Conservation (phyloP, 78 protist genomes). For the Dictyostelium brefeldianum region DNA sequence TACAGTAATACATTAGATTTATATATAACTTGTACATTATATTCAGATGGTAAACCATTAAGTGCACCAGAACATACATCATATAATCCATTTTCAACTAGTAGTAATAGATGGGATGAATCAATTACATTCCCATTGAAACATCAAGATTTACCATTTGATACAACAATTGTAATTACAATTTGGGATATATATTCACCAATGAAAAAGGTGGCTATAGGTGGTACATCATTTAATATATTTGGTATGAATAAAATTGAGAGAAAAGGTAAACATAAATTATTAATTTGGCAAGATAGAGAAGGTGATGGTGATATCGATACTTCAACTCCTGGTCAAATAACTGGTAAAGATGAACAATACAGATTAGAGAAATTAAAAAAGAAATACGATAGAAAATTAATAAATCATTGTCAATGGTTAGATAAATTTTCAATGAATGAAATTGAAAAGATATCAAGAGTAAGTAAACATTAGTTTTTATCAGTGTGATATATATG, state of each 20-base stretch:
- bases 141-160: slow-evolving; percentile 80
- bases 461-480: slow-evolving; percentile 25
- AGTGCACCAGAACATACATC: slow-evolving; percentile 74
- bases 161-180: slow-evolving; percentile 74
- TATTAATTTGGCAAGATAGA: slow-evolving; percentile 48
- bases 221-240: slow-evolving; percentile 69
- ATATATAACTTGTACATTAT: slow-evolving; percentile 74
- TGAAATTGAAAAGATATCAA: slow-evolving; percentile 77
- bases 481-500: too few species aligned
- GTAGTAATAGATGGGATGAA: slow-evolving; percentile 74
- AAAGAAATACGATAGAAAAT: slow-evolving; percentile 59
- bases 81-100: slow-evolving; percentile 23
- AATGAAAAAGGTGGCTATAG: slow-evolving; percentile 47
- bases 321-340: slow-evolving; percentile 71
- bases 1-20: slow-evolving; percentile 62
- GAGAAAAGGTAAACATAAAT: slow-evolving; percentile 66
- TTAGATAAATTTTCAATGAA: slow-evolving; percentile 45
- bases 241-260: slow-evolving; percentile 74
- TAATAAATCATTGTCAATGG: slow-evolving; percentile 71
- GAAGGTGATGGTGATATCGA: slow-evolving; percentile 57
- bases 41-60: slow-evolving; percentile 77
- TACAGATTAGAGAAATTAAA: slow-evolving; percentile 71
- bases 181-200: slow-evolving; percentile 83
- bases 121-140: slow-evolving; percentile 57
- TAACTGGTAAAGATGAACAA: slow-evolving; percentile 59